These are phyloP conservation scores for Plicaturopsis crispa DNA, from an alignment of 768 basidiomycete species.

Conservation along the genomic window DNA sequence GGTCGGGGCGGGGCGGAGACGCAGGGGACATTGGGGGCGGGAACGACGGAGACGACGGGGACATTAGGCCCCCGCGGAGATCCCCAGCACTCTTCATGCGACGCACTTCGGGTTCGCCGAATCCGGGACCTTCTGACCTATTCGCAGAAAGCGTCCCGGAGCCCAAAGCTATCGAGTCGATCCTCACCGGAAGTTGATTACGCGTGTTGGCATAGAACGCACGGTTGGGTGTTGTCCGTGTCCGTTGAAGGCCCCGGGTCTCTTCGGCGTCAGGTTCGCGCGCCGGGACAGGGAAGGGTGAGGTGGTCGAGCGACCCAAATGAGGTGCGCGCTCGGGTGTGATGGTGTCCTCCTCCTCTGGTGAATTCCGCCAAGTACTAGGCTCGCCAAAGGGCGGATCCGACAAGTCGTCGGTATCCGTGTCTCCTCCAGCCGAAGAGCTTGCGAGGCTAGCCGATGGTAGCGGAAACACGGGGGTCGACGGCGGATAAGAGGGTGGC, in stretches of 20 bases:
- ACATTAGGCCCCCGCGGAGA: slow-evolving; percentile 49
- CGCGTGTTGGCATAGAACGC: slow-evolving; percentile 37
- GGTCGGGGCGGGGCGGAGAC: slow-evolving; percentile 30
- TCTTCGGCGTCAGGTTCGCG: slow-evolving; percentile 9
- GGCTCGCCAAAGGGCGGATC: slow-evolving; percentile 33
- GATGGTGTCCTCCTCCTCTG: slow-evolving; percentile 71
- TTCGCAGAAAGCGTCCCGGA: slow-evolving; percentile 8
- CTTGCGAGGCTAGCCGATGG: slow-evolving; percentile 36
- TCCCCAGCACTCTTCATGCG: slow-evolving; percentile 88
- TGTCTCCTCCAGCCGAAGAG: slow-evolving; percentile 36
- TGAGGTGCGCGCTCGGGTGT: slow-evolving; percentile 52
- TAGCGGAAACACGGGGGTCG: slow-evolving; percentile 52
- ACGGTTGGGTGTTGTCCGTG: slow-evolving; percentile 70
- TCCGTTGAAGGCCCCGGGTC: slow-evolving; percentile 49
- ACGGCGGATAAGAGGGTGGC: slow-evolving; percentile 58
- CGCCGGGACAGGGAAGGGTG: slow-evolving; percentile 27
- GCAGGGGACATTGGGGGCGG: too few species aligned
- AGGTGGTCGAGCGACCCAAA: slow-evolving; percentile 43
- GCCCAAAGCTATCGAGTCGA: slow-evolving; percentile 7
- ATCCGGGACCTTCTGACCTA: slow-evolving; percentile 31
- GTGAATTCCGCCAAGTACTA: slow-evolving; percentile 23
- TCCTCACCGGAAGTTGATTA: slow-evolving; percentile 18
- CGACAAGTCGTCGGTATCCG: slow-evolving; percentile 48
- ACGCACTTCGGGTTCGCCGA: slow-evolving; percentile 50
- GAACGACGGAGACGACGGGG: too few species aligned